Conservation (phyloP, 139 green algal species). For the Chlamydomonas incerta region DNA sequence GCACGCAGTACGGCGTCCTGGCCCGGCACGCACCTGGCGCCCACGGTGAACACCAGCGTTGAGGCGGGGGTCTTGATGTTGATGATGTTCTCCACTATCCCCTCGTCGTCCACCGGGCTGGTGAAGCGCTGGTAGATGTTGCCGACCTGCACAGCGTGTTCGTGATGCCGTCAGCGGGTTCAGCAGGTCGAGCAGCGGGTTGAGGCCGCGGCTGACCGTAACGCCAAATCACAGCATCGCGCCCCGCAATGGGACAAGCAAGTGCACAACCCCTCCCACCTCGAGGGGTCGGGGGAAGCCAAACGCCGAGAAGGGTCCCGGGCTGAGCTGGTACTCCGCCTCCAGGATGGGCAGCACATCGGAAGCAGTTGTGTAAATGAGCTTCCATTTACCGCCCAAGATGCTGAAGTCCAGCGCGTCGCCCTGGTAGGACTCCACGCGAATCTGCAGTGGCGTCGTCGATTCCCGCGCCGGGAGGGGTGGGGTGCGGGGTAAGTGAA, state of each 20-base stretch:
- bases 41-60: constrained; percentile 49
- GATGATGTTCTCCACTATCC: constrained; percentile 69
- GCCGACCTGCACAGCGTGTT: no score
- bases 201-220: no score
- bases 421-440: constrained; percentile 47
- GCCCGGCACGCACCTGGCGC: constrained; percentile 47
- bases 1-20: no score
- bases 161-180: no score
- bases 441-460: not conserved
- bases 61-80: constrained; percentile 54
- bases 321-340: constrained; percentile 15
- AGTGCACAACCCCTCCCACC: constrained; percentile 21
- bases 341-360: constrained; percentile 52
- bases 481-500: not conserved
- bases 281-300: constrained; percentile 11
- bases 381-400: constrained; percentile 65
- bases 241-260: no score
- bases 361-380: constrained; percentile 63
- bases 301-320: not conserved
- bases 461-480: not conserved
- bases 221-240: no score
- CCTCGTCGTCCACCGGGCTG: constrained; percentile 14
- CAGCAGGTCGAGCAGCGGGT: no score
- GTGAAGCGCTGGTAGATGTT: constrained; percentile 70
- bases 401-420: constrained; percentile 53